Percentiles rank a stretch among this genome's conserved stretches.
These are phyloP conservation scores for Saccharum spontaneum DNA, from an alignment of 176 grass and related monocot species.

Conservation along the genomic window DNA sequence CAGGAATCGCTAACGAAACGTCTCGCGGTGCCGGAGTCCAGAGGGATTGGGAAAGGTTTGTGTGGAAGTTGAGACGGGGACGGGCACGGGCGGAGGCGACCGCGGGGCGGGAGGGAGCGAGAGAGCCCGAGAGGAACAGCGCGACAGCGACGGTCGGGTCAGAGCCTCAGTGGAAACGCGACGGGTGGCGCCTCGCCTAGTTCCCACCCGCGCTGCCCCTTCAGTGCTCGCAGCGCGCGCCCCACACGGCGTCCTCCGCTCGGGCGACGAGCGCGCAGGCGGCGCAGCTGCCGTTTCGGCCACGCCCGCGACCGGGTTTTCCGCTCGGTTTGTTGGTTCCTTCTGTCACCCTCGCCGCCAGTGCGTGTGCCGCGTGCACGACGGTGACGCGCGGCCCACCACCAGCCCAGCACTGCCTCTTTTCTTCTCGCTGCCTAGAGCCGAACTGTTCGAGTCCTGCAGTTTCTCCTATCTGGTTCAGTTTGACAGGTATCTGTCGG, in stretches of 20 bases:
- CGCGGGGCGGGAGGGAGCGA: not conserved
- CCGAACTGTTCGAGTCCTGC: not conserved
- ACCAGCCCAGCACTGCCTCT: not conserved
- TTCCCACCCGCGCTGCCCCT: slow-evolving; percentile 1
- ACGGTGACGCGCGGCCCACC: not conserved
- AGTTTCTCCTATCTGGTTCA: not conserved
- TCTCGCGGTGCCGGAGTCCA: not conserved
- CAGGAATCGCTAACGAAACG: not conserved
- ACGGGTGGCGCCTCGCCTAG: slow-evolving; percentile 41
- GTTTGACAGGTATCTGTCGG: not conserved
- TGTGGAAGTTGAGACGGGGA: not conserved
- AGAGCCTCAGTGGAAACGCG: not conserved
- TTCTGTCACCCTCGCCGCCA: not conserved
- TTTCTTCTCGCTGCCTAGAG: not conserved
- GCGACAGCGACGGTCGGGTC: slow-evolving; percentile 20
- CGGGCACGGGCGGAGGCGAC: not conserved
- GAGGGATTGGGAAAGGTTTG: slow-evolving; percentile 24
- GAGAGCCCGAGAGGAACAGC: not conserved
- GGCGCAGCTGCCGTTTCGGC: slow-evolving; percentile 29
- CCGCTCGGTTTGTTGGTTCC: slow-evolving; percentile 22
- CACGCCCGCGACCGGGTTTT: slow-evolving; percentile 39
- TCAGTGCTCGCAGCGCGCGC: not conserved
- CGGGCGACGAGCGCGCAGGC: not conserved
- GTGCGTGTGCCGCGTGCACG: not conserved
- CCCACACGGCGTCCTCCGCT: not conserved